Percentiles rank a stretch among this genome's conserved stretches.
phyloP scores from a whole-genome alignment of 2,329 filamentous ascomycete genomes.

The Fusarium newnesense region DNA sequence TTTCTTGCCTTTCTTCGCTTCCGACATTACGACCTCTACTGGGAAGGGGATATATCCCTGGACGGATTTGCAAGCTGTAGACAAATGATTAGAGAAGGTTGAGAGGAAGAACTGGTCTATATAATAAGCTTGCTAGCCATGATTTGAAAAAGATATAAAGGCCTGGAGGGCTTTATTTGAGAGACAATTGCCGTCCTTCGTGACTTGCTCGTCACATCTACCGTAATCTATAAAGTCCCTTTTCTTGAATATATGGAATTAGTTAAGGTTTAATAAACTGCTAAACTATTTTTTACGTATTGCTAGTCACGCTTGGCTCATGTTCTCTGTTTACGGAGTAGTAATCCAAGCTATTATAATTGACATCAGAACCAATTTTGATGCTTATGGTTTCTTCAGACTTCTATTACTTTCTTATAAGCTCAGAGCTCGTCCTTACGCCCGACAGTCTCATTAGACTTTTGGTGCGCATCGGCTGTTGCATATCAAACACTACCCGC shows the following conservation, averaged over 20 bases:
- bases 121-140: conserved; percentile 34
- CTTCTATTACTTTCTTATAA: background rate
- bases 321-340: background rate
- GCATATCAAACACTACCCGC: conserved; percentile 31
- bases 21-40: conserved; percentile 29
- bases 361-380: background rate
- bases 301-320: background rate
- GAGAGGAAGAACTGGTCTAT: conserved; percentile 26
- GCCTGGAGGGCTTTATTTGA: conserved; percentile 20
- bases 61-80: conserved; percentile 18
- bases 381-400: background rate
- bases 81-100: background rate
- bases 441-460: conserved; percentile 7
- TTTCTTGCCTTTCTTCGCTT: conserved; percentile 9
- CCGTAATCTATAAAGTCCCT: background rate
- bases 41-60: conserved; percentile 19
- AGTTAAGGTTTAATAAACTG: background rate
- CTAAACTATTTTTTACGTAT: background rate
- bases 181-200: background rate
- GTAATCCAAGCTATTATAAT: background rate
- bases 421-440: background rate
- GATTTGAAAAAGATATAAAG: conserved; percentile 36
- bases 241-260: background rate
- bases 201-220: background rate
- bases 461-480: conserved; percentile 15